These are phyloP conservation scores for Hyaloperonospora arabidopsidis DNA, from an alignment of 352 stramenopile genomes.

Conservation along the genomic window DNA sequence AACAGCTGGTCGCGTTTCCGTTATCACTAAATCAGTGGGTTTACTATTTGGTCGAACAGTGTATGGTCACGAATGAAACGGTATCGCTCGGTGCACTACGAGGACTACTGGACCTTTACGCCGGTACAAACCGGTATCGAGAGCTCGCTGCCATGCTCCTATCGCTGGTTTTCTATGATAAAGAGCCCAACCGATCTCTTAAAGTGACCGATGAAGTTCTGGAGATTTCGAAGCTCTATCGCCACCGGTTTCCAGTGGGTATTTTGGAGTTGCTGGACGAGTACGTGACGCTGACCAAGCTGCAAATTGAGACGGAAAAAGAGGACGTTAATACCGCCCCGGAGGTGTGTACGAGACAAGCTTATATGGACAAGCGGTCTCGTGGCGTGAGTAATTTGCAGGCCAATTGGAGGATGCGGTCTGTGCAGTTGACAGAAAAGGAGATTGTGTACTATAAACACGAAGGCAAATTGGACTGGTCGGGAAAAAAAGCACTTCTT, in stretches of 20 bases:
- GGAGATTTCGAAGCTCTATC: slow-evolving; percentile 39
- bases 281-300: slow-evolving; percentile 43
- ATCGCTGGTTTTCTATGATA: slow-evolving; percentile 42
- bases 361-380: slow-evolving; percentile 54
- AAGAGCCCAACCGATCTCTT: slow-evolving; percentile 26
- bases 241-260: slow-evolving; percentile 44
- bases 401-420: slow-evolving; percentile 70
- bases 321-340: slow-evolving; percentile 41
- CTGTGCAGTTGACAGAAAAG: slow-evolving; percentile 37
- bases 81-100: slow-evolving; percentile 41
- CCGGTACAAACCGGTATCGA: slow-evolving; percentile 37
- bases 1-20: slow-evolving; percentile 33
- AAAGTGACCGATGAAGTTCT: slow-evolving; percentile 43
- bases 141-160: slow-evolving; percentile 53
- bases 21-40: slow-evolving; percentile 57
- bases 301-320: slow-evolving; percentile 49
- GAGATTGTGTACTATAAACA: slow-evolving; percentile 62
- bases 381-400: slow-evolving; percentile 43
- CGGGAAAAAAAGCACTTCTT: slow-evolving; percentile 47
- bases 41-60: slow-evolving; percentile 54
- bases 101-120: slow-evolving; percentile 40
- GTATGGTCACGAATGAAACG: slow-evolving; percentile 39
- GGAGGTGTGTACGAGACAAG: slow-evolving; percentile 22
- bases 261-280: slow-evolving; percentile 51
- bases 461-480: slow-evolving; percentile 42